Percentiles rank a stretch among this genome's conserved stretches.
phyloP scores from a whole-genome alignment of 2,329 filamentous ascomycete species.

The Fusarium sp. region DNA sequence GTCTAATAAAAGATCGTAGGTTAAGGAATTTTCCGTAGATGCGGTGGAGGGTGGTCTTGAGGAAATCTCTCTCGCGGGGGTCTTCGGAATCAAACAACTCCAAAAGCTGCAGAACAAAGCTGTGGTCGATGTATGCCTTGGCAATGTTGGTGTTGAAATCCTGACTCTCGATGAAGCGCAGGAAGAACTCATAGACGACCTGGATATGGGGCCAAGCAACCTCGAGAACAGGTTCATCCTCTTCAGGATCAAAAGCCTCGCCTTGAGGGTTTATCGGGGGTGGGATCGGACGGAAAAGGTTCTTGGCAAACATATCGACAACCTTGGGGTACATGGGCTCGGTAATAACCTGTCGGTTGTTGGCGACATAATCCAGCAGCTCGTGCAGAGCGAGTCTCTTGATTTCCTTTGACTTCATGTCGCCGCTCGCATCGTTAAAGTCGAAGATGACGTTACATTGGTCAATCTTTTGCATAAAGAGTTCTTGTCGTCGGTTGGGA shows the following conservation, averaged over 20 bases:
- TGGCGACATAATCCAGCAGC: slow-evolving; percentile 96
- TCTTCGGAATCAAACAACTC: slow-evolving; percentile 99
- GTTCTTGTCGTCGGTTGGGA: slow-evolving; percentile 91
- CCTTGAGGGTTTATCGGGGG: slow-evolving; percentile 98
- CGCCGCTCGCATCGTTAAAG: slow-evolving; percentile 96
- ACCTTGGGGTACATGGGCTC: slow-evolving; percentile 99
- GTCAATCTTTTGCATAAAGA: slow-evolving; percentile 99
- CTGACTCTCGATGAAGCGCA: slow-evolving; percentile 98
- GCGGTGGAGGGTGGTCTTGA: slow-evolving; percentile 96
- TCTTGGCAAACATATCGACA: slow-evolving; percentile 99
- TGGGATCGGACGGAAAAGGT: slow-evolving; percentile 95
- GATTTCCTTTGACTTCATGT: slow-evolving; percentile 99
- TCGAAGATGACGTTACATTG: slow-evolving; percentile 99
- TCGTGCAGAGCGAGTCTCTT: slow-evolving; percentile 96
- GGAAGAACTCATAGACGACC: slow-evolving; percentile 99
- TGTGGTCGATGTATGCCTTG: slow-evolving; percentile 98
- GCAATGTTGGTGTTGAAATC: slow-evolving; percentile 99
- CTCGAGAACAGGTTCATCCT: slow-evolving; percentile 97
- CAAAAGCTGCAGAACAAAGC: slow-evolving; percentile 95
- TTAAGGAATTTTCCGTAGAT: slow-evolving; percentile 99
- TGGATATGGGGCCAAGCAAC: slow-evolving; percentile 99
- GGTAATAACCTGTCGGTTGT: slow-evolving; percentile 97
- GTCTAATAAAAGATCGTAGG: slow-evolving; percentile 93
- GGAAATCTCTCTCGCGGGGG: slow-evolving; percentile 92
- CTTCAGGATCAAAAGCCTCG: slow-evolving; percentile 97